Evolutionary conservation across 75 land plant species (phyloP).

Genomic region (Sequoia sempervirens): DNA sequence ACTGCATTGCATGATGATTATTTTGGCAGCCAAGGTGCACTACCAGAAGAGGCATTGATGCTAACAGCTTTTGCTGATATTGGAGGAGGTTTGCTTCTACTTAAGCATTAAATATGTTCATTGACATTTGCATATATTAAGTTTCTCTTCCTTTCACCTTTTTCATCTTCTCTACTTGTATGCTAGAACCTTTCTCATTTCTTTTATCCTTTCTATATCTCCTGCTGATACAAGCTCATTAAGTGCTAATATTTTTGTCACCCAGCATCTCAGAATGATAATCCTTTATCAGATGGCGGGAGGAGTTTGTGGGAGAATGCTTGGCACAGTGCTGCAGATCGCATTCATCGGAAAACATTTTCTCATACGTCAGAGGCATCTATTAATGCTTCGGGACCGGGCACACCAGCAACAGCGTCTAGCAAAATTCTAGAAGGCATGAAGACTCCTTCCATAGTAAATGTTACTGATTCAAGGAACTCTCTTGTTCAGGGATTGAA

Average conservation of each 20-base stretch:
- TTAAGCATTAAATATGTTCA: neutral
- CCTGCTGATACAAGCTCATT: neutral
- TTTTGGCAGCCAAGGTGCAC: constrained; percentile 66
- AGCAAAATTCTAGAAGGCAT: constrained; percentile 3
- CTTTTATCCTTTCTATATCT: neutral
- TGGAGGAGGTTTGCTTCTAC: constrained; percentile 19
- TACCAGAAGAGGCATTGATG: constrained; percentile 83
- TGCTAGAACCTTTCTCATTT: neutral
- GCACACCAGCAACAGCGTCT: constrained; percentile 15
- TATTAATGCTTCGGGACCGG: constrained; percentile 22
- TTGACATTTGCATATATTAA: neutral
- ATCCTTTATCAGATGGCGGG: constrained; percentile 40
- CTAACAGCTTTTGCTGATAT: constrained; percentile 68
- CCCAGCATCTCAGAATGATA: constrained; percentile 5
- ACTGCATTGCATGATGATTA: neutral
- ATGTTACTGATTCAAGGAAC: neutral
- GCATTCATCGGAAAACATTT: constrained; percentile 32
- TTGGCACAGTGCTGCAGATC: constrained; percentile 60
- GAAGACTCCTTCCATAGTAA: constrained; percentile 2
- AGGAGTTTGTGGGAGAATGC: constrained; percentile 54
- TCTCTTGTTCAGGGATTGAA: constrained; percentile 1
- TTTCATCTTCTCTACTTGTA: neutral
- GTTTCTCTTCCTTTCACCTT: neutral
- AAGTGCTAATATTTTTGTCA: neutral
- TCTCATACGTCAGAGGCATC: constrained; percentile 31